Base-by-base conservation (phyloP, 768 basidiomycete species). In the Guyanaporus albipodus region DNA sequence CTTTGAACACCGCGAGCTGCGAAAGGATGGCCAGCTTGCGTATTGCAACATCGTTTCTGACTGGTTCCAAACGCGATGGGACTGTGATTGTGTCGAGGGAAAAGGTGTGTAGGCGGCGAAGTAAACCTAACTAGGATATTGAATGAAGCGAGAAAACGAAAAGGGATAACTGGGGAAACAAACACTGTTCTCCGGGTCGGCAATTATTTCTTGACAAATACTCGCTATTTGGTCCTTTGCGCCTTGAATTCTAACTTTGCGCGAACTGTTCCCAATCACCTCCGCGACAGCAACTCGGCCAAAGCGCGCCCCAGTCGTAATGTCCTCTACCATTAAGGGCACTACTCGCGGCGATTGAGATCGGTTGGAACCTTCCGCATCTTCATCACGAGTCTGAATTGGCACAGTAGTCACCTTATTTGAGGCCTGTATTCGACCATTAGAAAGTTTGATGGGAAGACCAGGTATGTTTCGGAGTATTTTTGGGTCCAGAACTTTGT, bases 171-270 rank as follows among this genome's bases (percentile, higher is more conserved):
- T 4, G 32, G 21, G 47, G 8, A 38, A 33, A 73, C 87, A 61
- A 63, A 96, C 94, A 50, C 85, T 90, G 60, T 91, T 92, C 70
- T 99, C 96, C 21, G 95, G 95, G 53, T 98, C 95, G 19, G 87
- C 79, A 38, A 96, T 71, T 44, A 98, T 89, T 57, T 97, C 95
- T 60, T 96, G 91, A 62, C 93, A 96, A 26, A 97, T 81, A 23
- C 77, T 74, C 1, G 93, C 96, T 52, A 98, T 90, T 69, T 98
- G 93, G 61, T 96, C 92, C 58, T 95, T 91, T 12, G 94, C 94
- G 33, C 74, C 73, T 54, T 82, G 81, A 53, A 96, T 71, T 43
- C 84, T 75, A 40, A 72, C 74, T 53, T 76, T 78, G 50, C 84
- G 78, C 19, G 87, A 85, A 55, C 74, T 75, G 50, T 77, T 84